A percentile compares a stretch with the other conserved stretches of the same genome.
These are phyloP conservation scores for Ciborinia camelliae DNA, from an alignment of 2,329 filamentous ascomycete genomes.

Conservation along the genomic window DNA sequence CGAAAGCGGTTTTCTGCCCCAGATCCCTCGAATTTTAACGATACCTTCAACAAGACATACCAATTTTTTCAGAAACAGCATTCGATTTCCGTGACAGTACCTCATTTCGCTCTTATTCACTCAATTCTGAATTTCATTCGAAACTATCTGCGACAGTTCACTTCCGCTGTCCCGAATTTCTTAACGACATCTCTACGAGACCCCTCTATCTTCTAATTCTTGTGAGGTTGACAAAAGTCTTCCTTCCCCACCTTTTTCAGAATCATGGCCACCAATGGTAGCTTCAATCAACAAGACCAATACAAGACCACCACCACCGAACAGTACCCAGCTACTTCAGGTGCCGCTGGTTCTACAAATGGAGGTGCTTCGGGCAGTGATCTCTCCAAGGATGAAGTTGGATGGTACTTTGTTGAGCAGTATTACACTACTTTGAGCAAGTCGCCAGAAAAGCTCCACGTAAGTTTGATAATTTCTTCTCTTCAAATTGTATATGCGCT, in stretches of 20 bases:
- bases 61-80: constrained; percentile 26
- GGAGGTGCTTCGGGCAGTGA: constrained; percentile 43
- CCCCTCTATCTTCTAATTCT: constrained; percentile 22
- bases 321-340: constrained; percentile 37
- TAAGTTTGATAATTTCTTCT: constrained; percentile 41
- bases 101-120: constrained; percentile 21
- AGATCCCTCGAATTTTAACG: background rate
- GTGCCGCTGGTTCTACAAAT: constrained; percentile 31
- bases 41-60: background rate
- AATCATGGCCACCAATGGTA: constrained; percentile 39
- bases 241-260: constrained; percentile 25
- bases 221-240: constrained; percentile 27
- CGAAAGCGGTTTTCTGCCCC: background rate
- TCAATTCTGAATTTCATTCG: background rate
- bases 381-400: constrained; percentile 84
- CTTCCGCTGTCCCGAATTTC: constrained; percentile 4
- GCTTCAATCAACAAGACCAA: constrained; percentile 38
- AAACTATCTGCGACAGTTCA: constrained; percentile 23
- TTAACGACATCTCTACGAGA: constrained; percentile 1
- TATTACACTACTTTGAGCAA: constrained; percentile 98
- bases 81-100: constrained; percentile 36
- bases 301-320: constrained; percentile 36
- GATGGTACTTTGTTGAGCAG: constrained; percentile 99
- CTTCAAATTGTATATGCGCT: constrained; percentile 18
- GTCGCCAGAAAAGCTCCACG: constrained; percentile 86